A percentile compares a stretch with the other conserved stretches of the same genome.
Conservation (phyloP, 352 stramenopile genomes). For the Phytophthora pistaciae region DNA sequence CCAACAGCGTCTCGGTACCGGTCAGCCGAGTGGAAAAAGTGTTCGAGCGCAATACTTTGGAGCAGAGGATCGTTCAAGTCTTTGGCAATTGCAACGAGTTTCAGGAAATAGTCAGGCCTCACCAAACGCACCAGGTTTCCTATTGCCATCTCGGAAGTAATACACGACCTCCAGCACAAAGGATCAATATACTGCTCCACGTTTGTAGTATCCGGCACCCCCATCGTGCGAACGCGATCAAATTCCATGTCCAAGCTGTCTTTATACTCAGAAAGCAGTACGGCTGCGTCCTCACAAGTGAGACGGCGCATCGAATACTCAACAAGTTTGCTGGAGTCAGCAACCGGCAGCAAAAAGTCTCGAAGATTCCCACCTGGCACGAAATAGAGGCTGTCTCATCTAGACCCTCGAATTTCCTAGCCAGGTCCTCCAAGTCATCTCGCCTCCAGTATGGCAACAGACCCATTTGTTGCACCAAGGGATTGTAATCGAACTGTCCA, state of each 20-base stretch:
- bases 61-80: conserved; percentile 27
- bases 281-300: too few species aligned
- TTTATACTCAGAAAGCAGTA: not conserved
- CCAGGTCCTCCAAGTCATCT: not conserved
- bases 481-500: conserved; percentile 2
- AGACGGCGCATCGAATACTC: not conserved
- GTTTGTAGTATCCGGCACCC: not conserved
- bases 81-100: conserved; percentile 3
- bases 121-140: not conserved
- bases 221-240: not conserved
- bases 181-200: conserved; percentile 5
- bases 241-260: not conserved
- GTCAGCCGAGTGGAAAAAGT: conserved; percentile 18
- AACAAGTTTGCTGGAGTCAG: not conserved
- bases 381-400: conserved; percentile 3
- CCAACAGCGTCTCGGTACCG: conserved; percentile 3
- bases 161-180: conserved; percentile 1
- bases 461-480: not conserved
- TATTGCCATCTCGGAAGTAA: conserved; percentile 5
- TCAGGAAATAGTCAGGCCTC: conserved; percentile 2
- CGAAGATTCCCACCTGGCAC: conserved; percentile 14
- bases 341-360: not conserved
- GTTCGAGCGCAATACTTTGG: conserved; percentile 19
- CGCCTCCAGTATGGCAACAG: conserved; percentile 13
- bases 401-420: not conserved